These are phyloP conservation scores for Suhomyces faveliae DNA, from an alignment of 805 yeast species.

Conservation along the genomic window DNA sequence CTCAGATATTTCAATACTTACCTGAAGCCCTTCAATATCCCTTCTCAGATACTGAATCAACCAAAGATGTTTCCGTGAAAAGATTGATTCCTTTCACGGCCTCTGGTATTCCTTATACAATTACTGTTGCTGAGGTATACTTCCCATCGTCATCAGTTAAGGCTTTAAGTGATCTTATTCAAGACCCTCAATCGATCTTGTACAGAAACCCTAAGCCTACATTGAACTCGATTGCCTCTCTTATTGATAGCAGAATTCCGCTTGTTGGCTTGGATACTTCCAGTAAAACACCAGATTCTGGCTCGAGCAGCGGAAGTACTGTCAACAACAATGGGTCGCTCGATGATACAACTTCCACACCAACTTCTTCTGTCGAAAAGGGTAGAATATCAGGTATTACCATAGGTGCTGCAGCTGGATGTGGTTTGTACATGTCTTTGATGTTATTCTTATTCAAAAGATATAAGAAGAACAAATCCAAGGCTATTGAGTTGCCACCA, in stretches of 20 bases:
- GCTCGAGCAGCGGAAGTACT: slow-evolving; percentile 6
- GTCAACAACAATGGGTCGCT: slow-evolving; percentile 33
- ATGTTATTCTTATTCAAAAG: slow-evolving; percentile 56
- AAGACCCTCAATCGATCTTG: slow-evolving; percentile 52
- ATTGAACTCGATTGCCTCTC: slow-evolving; percentile 54
- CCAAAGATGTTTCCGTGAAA: slow-evolving; percentile 53
- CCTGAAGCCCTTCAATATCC: slow-evolving; percentile 73
- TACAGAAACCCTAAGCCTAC: slow-evolving; percentile 60
- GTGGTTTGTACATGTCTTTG: slow-evolving; percentile 58
- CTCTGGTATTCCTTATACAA: slow-evolving; percentile 53
- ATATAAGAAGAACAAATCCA: slow-evolving; percentile 43
- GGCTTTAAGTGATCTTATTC: slow-evolving; percentile 49
- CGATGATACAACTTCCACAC: slow-evolving; percentile 20
- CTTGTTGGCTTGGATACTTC: slow-evolving; percentile 42
- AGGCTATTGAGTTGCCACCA: slow-evolving; percentile 37
- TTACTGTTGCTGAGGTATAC: slow-evolving; percentile 85
- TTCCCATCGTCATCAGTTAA: slow-evolving; percentile 59
- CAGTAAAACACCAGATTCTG: slow-evolving; percentile 7
- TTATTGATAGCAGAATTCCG: slow-evolving; percentile 74
- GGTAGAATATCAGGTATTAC: slow-evolving; percentile 71
- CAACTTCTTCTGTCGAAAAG: slow-evolving; percentile 17
- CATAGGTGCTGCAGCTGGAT: slow-evolving; percentile 80
- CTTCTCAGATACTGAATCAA: slow-evolving; percentile 36
- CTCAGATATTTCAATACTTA: slow-evolving; percentile 80
- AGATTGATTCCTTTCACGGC: slow-evolving; percentile 76